phyloP scores from a whole-genome alignment of 75 land plant species.

The Pinus taeda region DNA sequence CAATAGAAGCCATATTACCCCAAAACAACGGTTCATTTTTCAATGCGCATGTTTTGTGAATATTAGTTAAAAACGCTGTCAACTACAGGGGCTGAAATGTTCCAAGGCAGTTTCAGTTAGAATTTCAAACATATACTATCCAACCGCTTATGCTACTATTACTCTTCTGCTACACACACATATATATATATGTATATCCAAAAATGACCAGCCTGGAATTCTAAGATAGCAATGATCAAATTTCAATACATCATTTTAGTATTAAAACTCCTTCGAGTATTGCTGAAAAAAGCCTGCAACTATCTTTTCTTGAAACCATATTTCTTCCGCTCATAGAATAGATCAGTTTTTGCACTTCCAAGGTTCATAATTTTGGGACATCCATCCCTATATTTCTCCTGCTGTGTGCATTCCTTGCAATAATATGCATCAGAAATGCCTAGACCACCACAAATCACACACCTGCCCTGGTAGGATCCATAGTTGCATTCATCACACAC shows the following conservation, averaged over 20 bases:
- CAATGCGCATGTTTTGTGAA: too few relatives aligned
- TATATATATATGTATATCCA: too few relatives aligned
- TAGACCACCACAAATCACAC: slow-evolving; percentile 69
- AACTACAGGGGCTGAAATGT: too few relatives aligned
- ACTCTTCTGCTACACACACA: too few relatives aligned
- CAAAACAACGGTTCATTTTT: too few relatives aligned
- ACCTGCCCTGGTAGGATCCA: slow-evolving; percentile 68
- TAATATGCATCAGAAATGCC: slow-evolving; percentile 77
- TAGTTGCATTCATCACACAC: slow-evolving; percentile 75
- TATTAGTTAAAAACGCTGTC: too few relatives aligned
- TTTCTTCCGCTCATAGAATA: slow-evolving; percentile 74
- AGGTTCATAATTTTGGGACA: slow-evolving; percentile 78
- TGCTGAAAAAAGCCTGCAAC: too few relatives aligned
- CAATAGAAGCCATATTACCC: too few relatives aligned
- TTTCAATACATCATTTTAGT: neutral
- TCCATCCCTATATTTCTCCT: slow-evolving; percentile 77
- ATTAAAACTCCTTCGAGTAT: neutral
- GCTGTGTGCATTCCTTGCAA: slow-evolving; percentile 82
- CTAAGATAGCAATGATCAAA: neutral
- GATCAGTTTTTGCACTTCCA: slow-evolving; percentile 71
- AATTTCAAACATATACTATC: too few relatives aligned
- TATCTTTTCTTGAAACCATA: slow-evolving; percentile 74
- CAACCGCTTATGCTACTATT: too few relatives aligned
- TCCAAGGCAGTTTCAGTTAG: too few relatives aligned
- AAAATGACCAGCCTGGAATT: neutral